Conservation (phyloP, 441 rosid species). For the Dalechampia spathulata region DNA sequence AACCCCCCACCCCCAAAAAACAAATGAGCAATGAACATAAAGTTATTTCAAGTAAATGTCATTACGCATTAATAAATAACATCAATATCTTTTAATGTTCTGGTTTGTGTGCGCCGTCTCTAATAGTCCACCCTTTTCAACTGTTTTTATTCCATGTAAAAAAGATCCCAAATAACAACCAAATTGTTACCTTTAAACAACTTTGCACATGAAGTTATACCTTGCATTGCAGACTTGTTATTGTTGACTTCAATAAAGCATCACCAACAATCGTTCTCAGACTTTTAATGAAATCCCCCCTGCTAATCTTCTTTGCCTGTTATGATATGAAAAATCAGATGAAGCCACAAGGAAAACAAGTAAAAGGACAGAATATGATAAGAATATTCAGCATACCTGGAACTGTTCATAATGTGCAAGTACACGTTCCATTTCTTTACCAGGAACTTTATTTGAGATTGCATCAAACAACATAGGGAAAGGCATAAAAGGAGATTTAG, state of each 20-base stretch:
- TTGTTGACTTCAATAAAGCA: slow-evolving; percentile 60
- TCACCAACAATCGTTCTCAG: slow-evolving; percentile 75
- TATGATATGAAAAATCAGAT: not conserved
- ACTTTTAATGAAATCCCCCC: slow-evolving; percentile 66
- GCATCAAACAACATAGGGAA: slow-evolving; percentile 80
- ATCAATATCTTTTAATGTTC: no score
- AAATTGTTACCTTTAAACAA: not conserved
- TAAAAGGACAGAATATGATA: not conserved
- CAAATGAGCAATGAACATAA: no score
- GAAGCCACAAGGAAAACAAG: not conserved
- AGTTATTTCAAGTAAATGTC: no score
- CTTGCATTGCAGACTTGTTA: slow-evolving; percentile 74
- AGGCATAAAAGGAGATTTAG: slow-evolving; percentile 97
- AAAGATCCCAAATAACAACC: not conserved
- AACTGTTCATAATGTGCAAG: slow-evolving; percentile 44
- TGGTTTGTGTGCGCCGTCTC: no score
- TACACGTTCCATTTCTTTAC: slow-evolving; percentile 49
- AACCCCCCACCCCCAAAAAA: no score
- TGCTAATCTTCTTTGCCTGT: slow-evolving; percentile 59
- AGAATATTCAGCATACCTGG: slow-evolving; percentile 41
- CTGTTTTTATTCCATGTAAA: not conserved
- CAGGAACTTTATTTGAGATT: slow-evolving; percentile 55
- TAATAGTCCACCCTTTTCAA: no score
- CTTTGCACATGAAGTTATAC: slow-evolving; percentile 27
- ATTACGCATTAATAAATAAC: no score